phyloP scores from a whole-genome alignment of 192 early-diverging fungal species.

The Coemansia sp. region DNA sequence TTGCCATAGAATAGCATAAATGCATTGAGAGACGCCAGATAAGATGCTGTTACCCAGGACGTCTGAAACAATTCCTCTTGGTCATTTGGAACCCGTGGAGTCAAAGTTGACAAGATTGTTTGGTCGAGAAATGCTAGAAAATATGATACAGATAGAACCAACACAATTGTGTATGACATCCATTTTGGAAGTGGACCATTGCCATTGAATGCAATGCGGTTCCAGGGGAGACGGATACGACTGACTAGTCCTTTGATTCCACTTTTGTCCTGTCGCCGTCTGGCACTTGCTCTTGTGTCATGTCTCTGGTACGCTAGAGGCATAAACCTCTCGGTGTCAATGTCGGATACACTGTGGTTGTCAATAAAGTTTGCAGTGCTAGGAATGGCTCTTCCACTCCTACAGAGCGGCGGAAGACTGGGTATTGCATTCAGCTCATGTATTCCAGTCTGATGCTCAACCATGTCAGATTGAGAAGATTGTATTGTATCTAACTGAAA shows the following conservation, averaged over 20 bases:
- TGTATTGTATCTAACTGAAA: no score
- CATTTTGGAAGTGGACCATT: slow-evolving; percentile 34
- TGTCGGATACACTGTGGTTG: slow-evolving; percentile 5
- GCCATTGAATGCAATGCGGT: slow-evolving; percentile 33
- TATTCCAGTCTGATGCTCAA: neutral
- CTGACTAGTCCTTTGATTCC: neutral
- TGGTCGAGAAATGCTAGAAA: slow-evolving; percentile 68
- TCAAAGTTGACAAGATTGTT: slow-evolving; percentile 67
- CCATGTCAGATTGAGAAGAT: no score
- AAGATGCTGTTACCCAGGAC: slow-evolving; percentile 65
- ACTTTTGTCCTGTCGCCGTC: neutral
- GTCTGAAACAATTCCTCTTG: slow-evolving; percentile 58
- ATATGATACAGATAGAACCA: slow-evolving; percentile 46
- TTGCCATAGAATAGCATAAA: slow-evolving; percentile 68
- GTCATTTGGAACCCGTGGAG: slow-evolving; percentile 58
- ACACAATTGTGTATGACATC: slow-evolving; percentile 32
- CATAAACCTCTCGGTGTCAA: neutral
- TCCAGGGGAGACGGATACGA: slow-evolving; percentile 35
- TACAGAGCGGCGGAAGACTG: neutral
- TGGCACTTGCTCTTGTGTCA: neutral
- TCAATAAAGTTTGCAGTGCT: slow-evolving; percentile 9
- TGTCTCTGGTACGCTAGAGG: neutral
- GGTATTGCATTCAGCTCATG: neutral
- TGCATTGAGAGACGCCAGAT: slow-evolving; percentile 56
- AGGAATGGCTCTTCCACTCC: slow-evolving; percentile 3